Evolutionary conservation across 169 alveolate species (phyloP), one percentile per base, ranked within the genome.

Genomic region (Cryptosporidium sp.): DNA sequence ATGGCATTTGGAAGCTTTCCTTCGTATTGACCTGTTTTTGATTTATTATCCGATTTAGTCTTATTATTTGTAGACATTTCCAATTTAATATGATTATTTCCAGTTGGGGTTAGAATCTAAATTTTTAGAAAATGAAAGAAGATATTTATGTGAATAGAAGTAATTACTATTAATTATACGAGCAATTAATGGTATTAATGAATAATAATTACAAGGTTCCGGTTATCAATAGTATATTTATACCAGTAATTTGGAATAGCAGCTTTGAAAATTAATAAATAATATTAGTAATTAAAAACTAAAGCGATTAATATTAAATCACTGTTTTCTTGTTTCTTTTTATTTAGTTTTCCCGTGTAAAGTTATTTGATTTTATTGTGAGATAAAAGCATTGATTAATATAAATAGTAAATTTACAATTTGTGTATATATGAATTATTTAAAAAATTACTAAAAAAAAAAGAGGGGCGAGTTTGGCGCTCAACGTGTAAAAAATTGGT

Each of bases 1-100:
- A 93, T 96, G 26, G 98, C 99, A 42, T 95, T 95, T 56, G 95
- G 94, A 39, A 97, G 93, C 69, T 94, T 95, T 0, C 97, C 97
- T 73, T 80, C 80, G 69, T 87, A 93, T 35, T 80, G 73, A 5
- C 89, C 89, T 10, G 80, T 80, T 48, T 80, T 80, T 33, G 73
- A 16, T 18, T 73, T 52, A 21, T 37, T 80, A 9, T 80, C 75
- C 6, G 75, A 42, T 42, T 80, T 65, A 8, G 29, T 52, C 21
- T 51, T 72, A 72, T 71, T 53, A 29, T 51, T 61, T 62, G 89
- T 33, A 10, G 89, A 37, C 89, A 80, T 80, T 58, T 48, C 2
- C 12, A 14, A 48, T 48, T 0, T 48, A 48, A 14, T 48, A 48
- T 48, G 23, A 48, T 16, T 48, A 48, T 48, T 16, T 3, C 18